Evolutionary conservation across 2,329 filamentous ascomycete species (phyloP), one percentile per base, ranked within the genome.

Genomic region (Nakataea oryzae): DNA sequence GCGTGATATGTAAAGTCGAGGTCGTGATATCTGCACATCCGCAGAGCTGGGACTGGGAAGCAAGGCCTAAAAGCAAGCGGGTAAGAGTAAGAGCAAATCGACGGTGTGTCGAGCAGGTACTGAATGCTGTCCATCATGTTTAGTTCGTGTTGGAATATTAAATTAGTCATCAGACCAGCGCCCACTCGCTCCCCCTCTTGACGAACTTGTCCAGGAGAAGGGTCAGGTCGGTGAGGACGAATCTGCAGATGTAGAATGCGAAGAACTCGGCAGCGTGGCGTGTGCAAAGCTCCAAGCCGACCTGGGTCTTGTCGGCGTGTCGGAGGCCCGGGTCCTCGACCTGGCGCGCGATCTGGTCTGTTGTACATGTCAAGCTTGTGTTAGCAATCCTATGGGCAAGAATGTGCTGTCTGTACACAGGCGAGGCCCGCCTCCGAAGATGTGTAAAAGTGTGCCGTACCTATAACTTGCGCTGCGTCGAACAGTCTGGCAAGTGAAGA

Each of bases 181-280:
- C 92, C 93, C 93, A 99, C 79, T 99, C 93, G 69, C 89, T 96
- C 28, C 93, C 93, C 67, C 93, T 86, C 80, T 99, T 99, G 73
- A 99, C 88, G 71, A 95, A 97, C 73, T 97, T 99, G 74, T 99
- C 95, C 68, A 99, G 79, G 78, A 99, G 80, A 71, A 95, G 74
- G 54, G 86, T 83, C 64, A 99, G 77, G 73, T 99, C 95, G 4
- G 86, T 81, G 64, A 99, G 79, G n/a, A 93, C 92, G 72, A 99
- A 99, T 24, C 95, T 88, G 74, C 93, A 97, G 30, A 99, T 83
- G 73, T 95, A 97, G 74, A 99, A 97, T 21, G 89, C 93, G 73
- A 99, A 99, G 75, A 99, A 99, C 75, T 99, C 95, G 41, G 93
- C 91, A 9, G 93, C 95, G 73, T 97, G 93, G 54, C 93, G 86